Evolutionary conservation across 202 grass and related monocot genomes (phyloP).

Genomic region (Saccharum hybrid): DNA sequence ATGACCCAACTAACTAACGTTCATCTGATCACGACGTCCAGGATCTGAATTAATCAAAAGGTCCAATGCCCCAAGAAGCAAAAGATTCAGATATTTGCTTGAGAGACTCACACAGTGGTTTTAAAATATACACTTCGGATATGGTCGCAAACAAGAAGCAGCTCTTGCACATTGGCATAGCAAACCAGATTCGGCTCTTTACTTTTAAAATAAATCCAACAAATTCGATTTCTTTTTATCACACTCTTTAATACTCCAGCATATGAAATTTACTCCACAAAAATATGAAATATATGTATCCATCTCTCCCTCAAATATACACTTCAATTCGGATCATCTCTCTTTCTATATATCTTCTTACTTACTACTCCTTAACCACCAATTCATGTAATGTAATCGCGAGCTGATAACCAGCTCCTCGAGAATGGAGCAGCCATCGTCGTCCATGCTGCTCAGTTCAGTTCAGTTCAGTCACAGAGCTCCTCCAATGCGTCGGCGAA

Average conservation of each 20-base stretch:
- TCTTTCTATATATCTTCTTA: neutral
- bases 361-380: neutral
- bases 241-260: neutral
- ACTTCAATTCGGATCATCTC: slow-evolving; percentile 13
- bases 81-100: neutral
- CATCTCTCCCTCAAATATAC: slow-evolving; percentile 29
- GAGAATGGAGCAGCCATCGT: neutral
- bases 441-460: neutral
- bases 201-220: no score
- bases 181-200: no score
- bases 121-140: no score
- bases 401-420: slow-evolving; percentile 13
- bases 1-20: neutral
- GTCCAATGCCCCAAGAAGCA: neutral
- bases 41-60: neutral
- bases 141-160: no score
- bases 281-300: no score
- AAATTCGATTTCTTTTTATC: neutral
- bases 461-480: slow-evolving; percentile 35
- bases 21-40: neutral
- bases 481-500: slow-evolving; percentile 57
- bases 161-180: no score
- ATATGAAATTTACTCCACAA: neutral
- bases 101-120: no score
- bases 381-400: neutral